Conservation (phyloP, 2,329 filamentous ascomycete species). For the Berkeleyomyces basicola region DNA sequence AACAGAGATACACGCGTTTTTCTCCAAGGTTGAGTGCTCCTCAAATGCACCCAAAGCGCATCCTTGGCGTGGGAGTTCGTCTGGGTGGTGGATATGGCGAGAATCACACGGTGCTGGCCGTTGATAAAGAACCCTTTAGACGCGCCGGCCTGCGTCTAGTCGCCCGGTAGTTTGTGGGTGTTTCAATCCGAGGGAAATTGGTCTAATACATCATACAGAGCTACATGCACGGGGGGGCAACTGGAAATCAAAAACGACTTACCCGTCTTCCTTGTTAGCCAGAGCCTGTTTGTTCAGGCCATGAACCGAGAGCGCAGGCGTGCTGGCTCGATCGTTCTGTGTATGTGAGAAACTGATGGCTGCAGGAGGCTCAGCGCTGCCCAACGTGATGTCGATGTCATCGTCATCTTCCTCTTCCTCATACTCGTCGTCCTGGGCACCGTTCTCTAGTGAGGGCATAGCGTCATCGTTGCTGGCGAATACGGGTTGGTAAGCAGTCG, state of each 20-base stretch:
- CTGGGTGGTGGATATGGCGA: no score
- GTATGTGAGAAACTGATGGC: conserved; percentile 10
- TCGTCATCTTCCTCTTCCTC: conserved; percentile 33
- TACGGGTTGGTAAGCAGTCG: neutral
- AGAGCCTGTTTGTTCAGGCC: conserved; percentile 41
- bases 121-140: no score
- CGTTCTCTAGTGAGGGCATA: conserved; percentile 19
- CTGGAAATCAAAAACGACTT: conserved; percentile 18
- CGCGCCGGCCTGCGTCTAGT: no score
- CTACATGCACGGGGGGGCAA: neutral
- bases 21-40: neutral
- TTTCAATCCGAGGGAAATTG: neutral
- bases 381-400: conserved; percentile 42
- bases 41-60: no score
- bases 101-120: no score
- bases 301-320: conserved; percentile 17
- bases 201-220: neutral
- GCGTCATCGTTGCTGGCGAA: conserved; percentile 16
- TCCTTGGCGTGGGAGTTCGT: no score
- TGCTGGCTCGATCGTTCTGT: conserved; percentile 21
- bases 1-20: neutral
- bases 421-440: conserved; percentile 28
- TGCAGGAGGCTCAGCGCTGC: conserved; percentile 17
- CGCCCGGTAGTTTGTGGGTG: no score
- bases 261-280: conserved; percentile 27